Evolutionary conservation across 164 flowering plant genomes (phyloP).

Genomic region (Magnolia changhungtana): DNA sequence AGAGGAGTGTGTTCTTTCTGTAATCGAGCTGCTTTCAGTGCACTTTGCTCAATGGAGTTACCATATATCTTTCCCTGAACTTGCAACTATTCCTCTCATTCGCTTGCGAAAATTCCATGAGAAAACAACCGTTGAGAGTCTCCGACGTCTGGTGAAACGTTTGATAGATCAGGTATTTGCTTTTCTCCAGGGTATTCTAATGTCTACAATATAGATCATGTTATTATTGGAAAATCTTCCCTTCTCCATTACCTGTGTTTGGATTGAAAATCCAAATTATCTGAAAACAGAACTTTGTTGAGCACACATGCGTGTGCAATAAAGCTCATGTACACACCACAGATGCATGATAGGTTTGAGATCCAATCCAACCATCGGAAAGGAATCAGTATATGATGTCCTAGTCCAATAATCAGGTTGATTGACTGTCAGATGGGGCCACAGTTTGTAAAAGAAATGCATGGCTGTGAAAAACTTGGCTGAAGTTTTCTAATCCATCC

Average conservation of each 20-base stretch:
- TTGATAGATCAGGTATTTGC: conserved; percentile 72
- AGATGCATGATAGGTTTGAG: too few species aligned
- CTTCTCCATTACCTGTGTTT: not conserved
- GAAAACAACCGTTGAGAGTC: conserved; percentile 46
- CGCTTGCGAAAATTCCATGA: conserved; percentile 62
- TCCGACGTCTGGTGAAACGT: conserved; percentile 58
- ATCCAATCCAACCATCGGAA: too few species aligned
- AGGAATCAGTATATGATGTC: too few species aligned
- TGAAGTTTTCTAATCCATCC: too few species aligned
- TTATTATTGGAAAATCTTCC: not conserved
- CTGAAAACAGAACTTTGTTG: not conserved
- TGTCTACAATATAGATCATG: not conserved
- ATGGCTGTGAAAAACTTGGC: too few species aligned
- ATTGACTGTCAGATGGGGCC: too few species aligned
- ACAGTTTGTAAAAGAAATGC: too few species aligned
- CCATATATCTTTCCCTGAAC: conserved; percentile 93
- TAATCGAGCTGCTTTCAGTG: conserved; percentile 58
- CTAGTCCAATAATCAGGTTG: too few species aligned
- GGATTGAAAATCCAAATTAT: not conserved
- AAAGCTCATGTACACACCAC: too few species aligned
- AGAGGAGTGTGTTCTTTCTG: conserved; percentile 57
- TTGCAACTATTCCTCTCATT: conserved; percentile 78
- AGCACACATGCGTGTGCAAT: too few species aligned
- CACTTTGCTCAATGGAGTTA: conserved; percentile 92
- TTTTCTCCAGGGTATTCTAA: not conserved